Evolutionary conservation across 192 early-diverging fungal species (phyloP), one percentile per base, ranked within the genome.

Genomic region (Oehlia diaphana): DNA sequence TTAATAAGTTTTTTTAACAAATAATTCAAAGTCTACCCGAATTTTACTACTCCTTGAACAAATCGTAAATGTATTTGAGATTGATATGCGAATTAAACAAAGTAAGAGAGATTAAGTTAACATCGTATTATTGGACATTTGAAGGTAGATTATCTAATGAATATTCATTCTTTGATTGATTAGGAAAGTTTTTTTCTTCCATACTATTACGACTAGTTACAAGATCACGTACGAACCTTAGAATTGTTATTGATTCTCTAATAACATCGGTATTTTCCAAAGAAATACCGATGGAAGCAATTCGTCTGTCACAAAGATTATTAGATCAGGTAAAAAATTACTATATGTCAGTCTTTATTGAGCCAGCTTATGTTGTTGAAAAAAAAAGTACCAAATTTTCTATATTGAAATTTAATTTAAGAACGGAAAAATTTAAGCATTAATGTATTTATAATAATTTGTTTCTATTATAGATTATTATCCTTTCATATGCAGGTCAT

Each of bases 401-500:
- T 37, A 42, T 42, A 42, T 42, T 42, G 39, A 42, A 42, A 42
- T 42, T 42, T 42, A 0, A 42, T 42, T 42, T 6, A 42, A 37
- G 7, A 5, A 42, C 39, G 7, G 39, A 42, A 7, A 31, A 2
- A 8, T 42, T 42, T 42, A 7, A 42, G 39, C 0, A 31, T 33
- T 23, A 12, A 4, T 58, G 7, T 16, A 28, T 73, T 19, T 50
- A 42, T 42, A 47, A 50, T 37, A 26, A 62, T 63, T 31, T 8
- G 14, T 75, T 37, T 76, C 33, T 61, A n/a, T 63, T 76, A 14
- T 19, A 77, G 76, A 77, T 77, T 28, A 77, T 77, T 66, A 19
- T 77, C 6, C 76, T 77, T 67, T 77, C 76, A 10, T 66, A 67
- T 33, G 63, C 76, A 44, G 76, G 76, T 49, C 3, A 61, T 44